Conservation (phyloP, 176 grass and related monocot species). For the Eleusine coracana region DNA sequence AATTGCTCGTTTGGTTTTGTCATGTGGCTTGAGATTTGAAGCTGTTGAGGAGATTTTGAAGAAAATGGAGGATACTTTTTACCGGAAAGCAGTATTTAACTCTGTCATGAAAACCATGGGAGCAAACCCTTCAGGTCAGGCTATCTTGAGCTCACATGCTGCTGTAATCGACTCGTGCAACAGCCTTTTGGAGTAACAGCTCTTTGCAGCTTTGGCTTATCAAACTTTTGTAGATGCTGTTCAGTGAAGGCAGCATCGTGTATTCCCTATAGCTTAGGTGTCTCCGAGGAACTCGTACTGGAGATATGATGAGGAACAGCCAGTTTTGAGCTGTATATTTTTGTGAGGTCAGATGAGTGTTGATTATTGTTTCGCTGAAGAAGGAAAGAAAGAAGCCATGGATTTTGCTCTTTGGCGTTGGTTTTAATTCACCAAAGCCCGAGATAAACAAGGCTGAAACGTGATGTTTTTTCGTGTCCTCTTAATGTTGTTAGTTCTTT, state of each 20-base stretch:
- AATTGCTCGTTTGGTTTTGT: conserved; percentile 58
- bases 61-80: conserved; percentile 70
- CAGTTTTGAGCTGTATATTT: conserved; percentile 72
- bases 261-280: conserved; percentile 57
- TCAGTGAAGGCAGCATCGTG: conserved; percentile 34
- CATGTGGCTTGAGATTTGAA: conserved; percentile 62
- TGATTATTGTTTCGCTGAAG: conserved; percentile 49
- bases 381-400: conserved; percentile 64
- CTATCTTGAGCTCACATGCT: conserved; percentile 61
- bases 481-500: conserved; percentile 62
- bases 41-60: conserved; percentile 70
- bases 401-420: conserved; percentile 45
- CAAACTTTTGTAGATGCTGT: conserved; percentile 41
- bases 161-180: conserved; percentile 57
- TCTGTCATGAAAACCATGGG: conserved; percentile 52
- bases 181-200: conserved; percentile 45
- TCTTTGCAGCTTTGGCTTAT: conserved; percentile 25
- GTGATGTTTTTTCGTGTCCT: conserved; percentile 49
- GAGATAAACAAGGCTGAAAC: conserved; percentile 66
- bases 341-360: conserved; percentile 67
- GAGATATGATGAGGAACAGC: conserved; percentile 61
- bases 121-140: conserved; percentile 59
- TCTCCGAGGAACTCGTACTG: conserved; percentile 60
- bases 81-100: conserved; percentile 50
- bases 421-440: conserved; percentile 40